A percentile compares a stretch with the other conserved stretches of the same genome.
Conservation (phyloP, 73 alveolate genomes). For the Paramecium pentaurelia region DNA sequence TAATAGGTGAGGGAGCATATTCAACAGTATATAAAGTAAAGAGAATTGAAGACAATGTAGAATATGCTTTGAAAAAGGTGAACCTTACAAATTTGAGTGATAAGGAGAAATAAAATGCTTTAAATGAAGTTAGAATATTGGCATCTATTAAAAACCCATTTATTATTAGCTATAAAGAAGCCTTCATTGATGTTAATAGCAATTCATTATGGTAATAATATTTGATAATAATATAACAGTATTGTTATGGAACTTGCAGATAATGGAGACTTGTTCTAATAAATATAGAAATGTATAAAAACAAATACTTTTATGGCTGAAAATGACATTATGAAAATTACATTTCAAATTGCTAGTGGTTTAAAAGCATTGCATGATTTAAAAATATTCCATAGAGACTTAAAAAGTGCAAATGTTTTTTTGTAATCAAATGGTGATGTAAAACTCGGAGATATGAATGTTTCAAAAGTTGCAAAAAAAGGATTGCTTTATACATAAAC, state of each 20-base stretch:
- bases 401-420: conserved; percentile 80
- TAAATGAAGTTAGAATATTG: conserved; percentile 77
- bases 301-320: conserved; percentile 63
- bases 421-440: conserved; percentile 64
- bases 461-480: conserved; percentile 76
- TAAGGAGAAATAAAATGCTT: conserved; percentile 76
- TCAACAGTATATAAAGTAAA: conserved; percentile 74
- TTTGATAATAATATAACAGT: conserved; percentile 41
- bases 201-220: conserved; percentile 57
- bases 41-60: conserved; percentile 70
- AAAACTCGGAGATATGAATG: conserved; percentile 86
- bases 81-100: conserved; percentile 69
- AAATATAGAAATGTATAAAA: conserved; percentile 68
- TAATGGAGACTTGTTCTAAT: conserved; percentile 70
- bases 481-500: conserved; percentile 88
- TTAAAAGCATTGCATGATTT: conserved; percentile 65
- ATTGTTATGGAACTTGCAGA: conserved; percentile 82
- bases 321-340: conserved; percentile 68
- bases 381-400: conserved; percentile 73
- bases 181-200: conserved; percentile 72
- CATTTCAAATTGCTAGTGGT: conserved; percentile 68
- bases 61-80: conserved; percentile 80
- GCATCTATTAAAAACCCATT: conserved; percentile 74
- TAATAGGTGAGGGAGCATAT: conserved; percentile 76
- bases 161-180: conserved; percentile 79